These are phyloP conservation scores for Saccharomycopsis sp. DNA, from an alignment of 805 yeast genomes.

Conservation along the genomic window DNA sequence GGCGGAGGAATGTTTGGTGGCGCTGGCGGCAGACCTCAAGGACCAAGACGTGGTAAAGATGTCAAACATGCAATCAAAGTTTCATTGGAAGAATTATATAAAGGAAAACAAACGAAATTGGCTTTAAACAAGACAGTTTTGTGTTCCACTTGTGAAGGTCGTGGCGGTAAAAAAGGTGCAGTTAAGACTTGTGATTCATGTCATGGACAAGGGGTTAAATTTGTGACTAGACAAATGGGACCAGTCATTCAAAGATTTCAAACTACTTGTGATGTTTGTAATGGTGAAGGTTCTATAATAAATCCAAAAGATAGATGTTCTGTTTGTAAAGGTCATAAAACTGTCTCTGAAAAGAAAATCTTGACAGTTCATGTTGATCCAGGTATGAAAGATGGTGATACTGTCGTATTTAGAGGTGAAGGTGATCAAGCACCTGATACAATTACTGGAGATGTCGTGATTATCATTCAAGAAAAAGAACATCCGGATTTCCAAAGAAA, in stretches of 20 bases:
- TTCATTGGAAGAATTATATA: conserved; percentile 86
- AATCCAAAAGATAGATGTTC: conserved; percentile 85
- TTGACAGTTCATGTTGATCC: conserved; percentile 92
- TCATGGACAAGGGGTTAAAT: conserved; percentile 86
- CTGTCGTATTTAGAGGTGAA: conserved; percentile 85
- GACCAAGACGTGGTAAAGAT: conserved; percentile 86
- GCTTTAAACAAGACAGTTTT: conserved; percentile 88
- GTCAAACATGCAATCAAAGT: conserved; percentile 83
- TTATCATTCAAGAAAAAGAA: conserved; percentile 84
- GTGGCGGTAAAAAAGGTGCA: conserved; percentile 90
- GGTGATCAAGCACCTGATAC: conserved; percentile 96
- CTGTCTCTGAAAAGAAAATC: conserved; percentile 80
- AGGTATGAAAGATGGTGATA: conserved; percentile 95
- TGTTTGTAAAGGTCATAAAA: conserved; percentile 83
- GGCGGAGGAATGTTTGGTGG: conserved; percentile 50
- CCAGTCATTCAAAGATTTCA: conserved; percentile 98
- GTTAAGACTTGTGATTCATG: conserved; percentile 83
- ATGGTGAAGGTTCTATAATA: conserved; percentile 86
- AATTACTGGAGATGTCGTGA: conserved; percentile 94
- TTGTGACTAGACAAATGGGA: conserved; percentile 97
- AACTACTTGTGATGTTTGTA: conserved; percentile 85
- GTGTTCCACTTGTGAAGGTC: conserved; percentile 86
- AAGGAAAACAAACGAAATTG: conserved; percentile 89
- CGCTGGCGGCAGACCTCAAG: conserved; percentile 61
- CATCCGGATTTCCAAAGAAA: conserved; percentile 78